Base-by-base conservation (phyloP, 768 basidiomycete genomes). In the Suillus sp. region DNA sequence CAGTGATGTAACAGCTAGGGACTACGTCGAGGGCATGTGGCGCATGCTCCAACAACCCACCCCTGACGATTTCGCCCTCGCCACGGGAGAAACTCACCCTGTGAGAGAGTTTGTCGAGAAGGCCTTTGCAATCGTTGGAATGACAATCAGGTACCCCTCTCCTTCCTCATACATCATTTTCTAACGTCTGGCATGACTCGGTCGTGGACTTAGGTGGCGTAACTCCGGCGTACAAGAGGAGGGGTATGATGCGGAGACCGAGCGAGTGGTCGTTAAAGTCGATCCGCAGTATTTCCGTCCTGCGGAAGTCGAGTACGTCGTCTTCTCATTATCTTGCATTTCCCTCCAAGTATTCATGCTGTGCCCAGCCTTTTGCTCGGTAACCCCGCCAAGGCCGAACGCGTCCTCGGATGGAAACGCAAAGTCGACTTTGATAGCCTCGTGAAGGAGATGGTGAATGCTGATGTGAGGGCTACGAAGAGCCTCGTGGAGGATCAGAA, bases 11-110 rank as follows among this genome's bases (percentile, higher is more conserved):
- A 25, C 64, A 92, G 91, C 91, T 56, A 86, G 85, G 65, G 92
- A 94, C 74, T 97, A 96, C 75, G 91, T 97, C 10, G 96, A 98
- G 78, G 96, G 95, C 47, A 97, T 97, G 96, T 97, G 95, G 94
- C 83, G 84, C 72, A 95, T 99, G 87, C 87, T 97, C 51, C 96
- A 99, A 76, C 93, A 96, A 75, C 81, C 88, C 6, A 64, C 70
- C 22, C 79, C 96, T 1, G 87, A 95, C 8, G 96, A 99, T 78
- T 99, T 92, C 70, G 95, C 96, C 58, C 91, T 97, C 51, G 95
- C 95, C 0, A 97, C 95, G 1, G 95, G 95, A 38, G 96, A 99
- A 81, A 98, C 94, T 35, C 96, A 98, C 75, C 87, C 87, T 45
- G 96, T 99, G 34, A 88, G 93, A 62, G 95, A 98, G 78, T 97